Percentiles rank a stretch among this genome's conserved stretches.
phyloP scores from a whole-genome alignment of 192 early-diverging fungal species.

The Allomyces macrogynus region DNA sequence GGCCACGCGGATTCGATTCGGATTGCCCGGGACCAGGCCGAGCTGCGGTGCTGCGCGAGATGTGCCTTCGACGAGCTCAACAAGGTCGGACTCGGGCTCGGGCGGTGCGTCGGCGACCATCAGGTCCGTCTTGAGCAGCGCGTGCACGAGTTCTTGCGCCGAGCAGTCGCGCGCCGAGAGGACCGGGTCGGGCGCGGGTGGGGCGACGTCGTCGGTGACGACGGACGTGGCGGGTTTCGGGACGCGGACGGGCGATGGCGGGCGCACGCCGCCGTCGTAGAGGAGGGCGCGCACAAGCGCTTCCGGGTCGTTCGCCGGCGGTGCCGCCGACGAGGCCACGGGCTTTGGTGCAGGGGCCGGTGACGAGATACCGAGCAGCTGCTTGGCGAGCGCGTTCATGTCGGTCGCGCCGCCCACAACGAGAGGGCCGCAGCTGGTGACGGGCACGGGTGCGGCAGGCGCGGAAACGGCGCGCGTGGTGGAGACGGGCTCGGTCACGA shows the following conservation, averaged over 20 bases:
- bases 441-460: background rate
- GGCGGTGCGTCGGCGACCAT: background rate
- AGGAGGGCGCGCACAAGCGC: background rate
- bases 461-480: background rate
- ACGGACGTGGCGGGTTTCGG: too few relatives aligned
- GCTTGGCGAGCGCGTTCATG: background rate
- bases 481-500: background rate
- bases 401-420: background rate
- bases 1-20: background rate
- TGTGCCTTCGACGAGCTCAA: background rate
- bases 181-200: background rate
- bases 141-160: background rate
- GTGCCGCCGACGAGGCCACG: background rate
- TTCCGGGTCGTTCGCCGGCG: background rate
- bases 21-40: background rate
- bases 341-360: background rate
- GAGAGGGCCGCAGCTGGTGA: background rate
- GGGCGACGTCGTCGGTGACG: background rate
- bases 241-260: background rate
- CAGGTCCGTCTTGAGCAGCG: background rate
- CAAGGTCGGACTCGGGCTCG: background rate
- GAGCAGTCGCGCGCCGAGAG: background rate
- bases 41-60: background rate
- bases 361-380: background rate
- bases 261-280: background rate